phyloP scores from a whole-genome alignment of 1,284 basidiomycete genomes.

The Sporisorium graminicola region DNA sequence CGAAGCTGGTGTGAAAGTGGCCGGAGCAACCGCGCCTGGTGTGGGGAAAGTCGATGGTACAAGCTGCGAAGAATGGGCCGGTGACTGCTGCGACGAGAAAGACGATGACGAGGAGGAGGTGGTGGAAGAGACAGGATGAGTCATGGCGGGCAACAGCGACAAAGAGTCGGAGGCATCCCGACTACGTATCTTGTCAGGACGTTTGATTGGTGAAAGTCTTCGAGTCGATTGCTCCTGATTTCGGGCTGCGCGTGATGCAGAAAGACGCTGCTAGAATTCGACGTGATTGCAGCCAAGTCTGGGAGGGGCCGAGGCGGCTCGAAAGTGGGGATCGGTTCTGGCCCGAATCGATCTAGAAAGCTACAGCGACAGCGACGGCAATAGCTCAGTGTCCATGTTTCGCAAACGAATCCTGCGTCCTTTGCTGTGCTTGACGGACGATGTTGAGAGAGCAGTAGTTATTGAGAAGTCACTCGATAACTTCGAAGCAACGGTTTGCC shows the following conservation, averaged over 20 bases:
- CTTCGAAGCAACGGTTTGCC: background rate
- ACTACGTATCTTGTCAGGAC: background rate
- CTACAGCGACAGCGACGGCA: background rate
- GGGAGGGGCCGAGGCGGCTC: background rate
- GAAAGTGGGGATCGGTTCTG: too few relatives aligned
- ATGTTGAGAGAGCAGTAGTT: too few relatives aligned
- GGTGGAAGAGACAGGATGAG: slow-evolving; percentile 13
- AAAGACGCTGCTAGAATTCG: background rate
- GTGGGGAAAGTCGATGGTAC: slow-evolving; percentile 17
- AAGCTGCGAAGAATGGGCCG: slow-evolving; percentile 15
- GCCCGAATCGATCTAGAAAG: background rate
- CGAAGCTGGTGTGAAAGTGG: slow-evolving; percentile 16
- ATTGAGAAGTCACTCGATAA: too few relatives aligned
- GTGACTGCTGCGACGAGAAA: slow-evolving; percentile 3
- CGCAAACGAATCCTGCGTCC: background rate
- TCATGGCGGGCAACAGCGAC: slow-evolving; percentile 25
- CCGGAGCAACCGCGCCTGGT: slow-evolving; percentile 15
- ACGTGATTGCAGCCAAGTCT: too few relatives aligned
- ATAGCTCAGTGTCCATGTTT: background rate
- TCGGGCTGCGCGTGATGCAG: background rate
- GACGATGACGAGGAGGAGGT: slow-evolving; percentile 1
- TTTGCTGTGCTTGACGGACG: background rate
- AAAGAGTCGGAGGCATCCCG: slow-evolving; percentile 25
- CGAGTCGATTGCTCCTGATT: background rate
- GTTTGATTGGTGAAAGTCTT: background rate